phyloP scores from a whole-genome alignment of 495 filamentous ascomycete genomes.

The Podospora anserina region DNA sequence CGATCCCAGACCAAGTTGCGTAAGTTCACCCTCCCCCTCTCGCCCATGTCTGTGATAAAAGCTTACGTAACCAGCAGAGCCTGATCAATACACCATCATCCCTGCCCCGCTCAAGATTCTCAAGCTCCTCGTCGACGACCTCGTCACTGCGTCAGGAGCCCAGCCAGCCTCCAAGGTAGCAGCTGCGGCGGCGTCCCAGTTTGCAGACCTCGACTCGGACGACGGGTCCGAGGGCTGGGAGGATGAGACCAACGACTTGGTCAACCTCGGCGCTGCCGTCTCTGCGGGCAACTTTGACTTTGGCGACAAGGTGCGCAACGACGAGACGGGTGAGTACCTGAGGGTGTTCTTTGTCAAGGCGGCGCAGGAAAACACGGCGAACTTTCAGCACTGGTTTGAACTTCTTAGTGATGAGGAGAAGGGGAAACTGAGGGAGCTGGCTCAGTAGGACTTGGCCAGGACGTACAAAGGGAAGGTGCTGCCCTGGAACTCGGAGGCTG shows the following conservation, averaged over 20 bases:
- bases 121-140: conserved; percentile 90
- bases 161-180: conserved; percentile 45
- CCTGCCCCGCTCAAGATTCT: conserved; percentile 88
- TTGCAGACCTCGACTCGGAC: conserved; percentile 55
- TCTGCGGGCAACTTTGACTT: conserved; percentile 78
- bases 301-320: conserved; percentile 73
- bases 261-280: conserved; percentile 63
- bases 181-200: conserved; percentile 51
- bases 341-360: conserved; percentile 75
- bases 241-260: conserved; percentile 68
- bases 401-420: conserved; percentile 71
- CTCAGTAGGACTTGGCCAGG: conserved; percentile 19
- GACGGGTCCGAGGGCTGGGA: conserved; percentile 83
- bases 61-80: conserved; percentile 49
- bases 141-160: conserved; percentile 59
- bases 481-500: too few relatives aligned
- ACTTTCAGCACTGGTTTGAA: conserved; percentile 70
- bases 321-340: conserved; percentile 85
- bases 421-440: conserved; percentile 58
- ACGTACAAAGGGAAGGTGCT: too few relatives aligned
- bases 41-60: neutral
- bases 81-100: conserved; percentile 86
- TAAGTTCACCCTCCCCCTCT: conserved; percentile 31
- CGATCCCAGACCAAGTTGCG: conserved; percentile 77
- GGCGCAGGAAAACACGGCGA: conserved; percentile 60